Evolutionary conservation across 495 filamentous ascomycete genomes (phyloP).

Genomic region (Lophiostoma macrostomum): DNA sequence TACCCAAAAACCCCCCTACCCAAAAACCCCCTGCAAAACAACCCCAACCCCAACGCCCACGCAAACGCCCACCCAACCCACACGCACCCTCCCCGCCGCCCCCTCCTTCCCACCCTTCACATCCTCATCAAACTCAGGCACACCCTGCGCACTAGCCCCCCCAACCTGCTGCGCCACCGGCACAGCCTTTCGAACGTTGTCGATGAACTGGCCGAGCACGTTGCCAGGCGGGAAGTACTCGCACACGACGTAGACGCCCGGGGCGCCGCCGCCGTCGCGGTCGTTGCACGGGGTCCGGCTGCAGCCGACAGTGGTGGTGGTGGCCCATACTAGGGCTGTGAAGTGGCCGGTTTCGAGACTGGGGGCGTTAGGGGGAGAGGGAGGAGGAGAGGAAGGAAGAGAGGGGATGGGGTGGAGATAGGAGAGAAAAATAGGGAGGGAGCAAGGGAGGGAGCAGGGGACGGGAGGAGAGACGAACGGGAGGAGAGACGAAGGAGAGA

Average conservation of each 20-base stretch:
- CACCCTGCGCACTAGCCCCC: neutral
- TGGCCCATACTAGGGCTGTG: constrained; percentile 79
- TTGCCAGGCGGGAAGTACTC: constrained; percentile 78
- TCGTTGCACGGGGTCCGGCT: constrained; percentile 55
- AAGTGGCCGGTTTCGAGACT: constrained; percentile 73
- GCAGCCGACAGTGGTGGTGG: constrained; percentile 68
- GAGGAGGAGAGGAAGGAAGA: neutral
- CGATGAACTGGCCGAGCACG: constrained; percentile 56
- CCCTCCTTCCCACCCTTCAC: constrained; percentile 6
- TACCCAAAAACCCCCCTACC: neutral
- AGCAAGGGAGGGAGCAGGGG: constrained; percentile 30
- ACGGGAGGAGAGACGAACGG: too few species aligned
- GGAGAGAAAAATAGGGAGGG: neutral
- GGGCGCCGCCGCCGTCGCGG: constrained; percentile 34
- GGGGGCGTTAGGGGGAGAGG: constrained; percentile 22
- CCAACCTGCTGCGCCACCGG: neutral
- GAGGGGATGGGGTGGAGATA: too few species aligned
- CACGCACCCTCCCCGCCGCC: neutral
- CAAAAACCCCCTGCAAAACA: neutral
- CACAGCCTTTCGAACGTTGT: constrained; percentile 46
- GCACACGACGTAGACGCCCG: constrained; percentile 75
- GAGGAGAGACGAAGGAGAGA: too few species aligned
- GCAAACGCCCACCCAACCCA: neutral
- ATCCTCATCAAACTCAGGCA: constrained; percentile 1
- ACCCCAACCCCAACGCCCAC: neutral